Base-by-base conservation (phyloP, 1,284 basidiomycete species). In the Boletus albobrunnescens region DNA sequence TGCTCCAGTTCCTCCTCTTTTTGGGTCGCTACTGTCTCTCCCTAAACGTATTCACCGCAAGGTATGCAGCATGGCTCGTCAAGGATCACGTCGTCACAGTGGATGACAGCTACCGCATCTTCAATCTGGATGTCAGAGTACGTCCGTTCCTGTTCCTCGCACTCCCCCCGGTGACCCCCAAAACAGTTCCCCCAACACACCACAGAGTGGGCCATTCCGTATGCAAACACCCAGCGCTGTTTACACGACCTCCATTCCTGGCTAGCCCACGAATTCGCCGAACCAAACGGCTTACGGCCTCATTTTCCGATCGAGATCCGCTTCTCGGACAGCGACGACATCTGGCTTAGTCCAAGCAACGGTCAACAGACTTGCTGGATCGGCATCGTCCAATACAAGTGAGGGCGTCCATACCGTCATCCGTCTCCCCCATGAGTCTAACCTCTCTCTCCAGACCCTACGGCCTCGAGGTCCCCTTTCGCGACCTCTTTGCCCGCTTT, bases 231-330 rank as follows among this genome's bases (percentile, higher is more conserved):
- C 3, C 69, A 73, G 47, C 71, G 76, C 1, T 92, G 88, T 57
- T 75, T 99, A 41, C 71, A 71, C 24, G 91, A 87, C 47, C 73
- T 98, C 56, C 78, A 81, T 36, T 68, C 73, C 9, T 97, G 91
- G 87, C 71, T 95, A 16, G 76, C 81, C 22, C 67, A 73, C 43
- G 90, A 95, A 65, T 75, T 79, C 44, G 67, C 72, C 16, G 74
- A 87, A 61, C 77, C 82, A 0, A 60, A 77, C 20, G 94, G 94
- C 12, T 73, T 93, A 43, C 79, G 90, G 22, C 84, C 90, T 4
- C 94, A 99, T 65, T 97, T 94, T 67, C 91, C 92, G 4, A 78
- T 99, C 61, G 95, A 99, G 72, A 84, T 99, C 53, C 81, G 96
- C 10, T 95, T 93, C 69, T 87, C 90, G 28, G 82, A 83, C 20